phyloP scores from a whole-genome alignment of 2,329 filamentous ascomycete genomes.

The Myriosclerotinia curreyana region DNA sequence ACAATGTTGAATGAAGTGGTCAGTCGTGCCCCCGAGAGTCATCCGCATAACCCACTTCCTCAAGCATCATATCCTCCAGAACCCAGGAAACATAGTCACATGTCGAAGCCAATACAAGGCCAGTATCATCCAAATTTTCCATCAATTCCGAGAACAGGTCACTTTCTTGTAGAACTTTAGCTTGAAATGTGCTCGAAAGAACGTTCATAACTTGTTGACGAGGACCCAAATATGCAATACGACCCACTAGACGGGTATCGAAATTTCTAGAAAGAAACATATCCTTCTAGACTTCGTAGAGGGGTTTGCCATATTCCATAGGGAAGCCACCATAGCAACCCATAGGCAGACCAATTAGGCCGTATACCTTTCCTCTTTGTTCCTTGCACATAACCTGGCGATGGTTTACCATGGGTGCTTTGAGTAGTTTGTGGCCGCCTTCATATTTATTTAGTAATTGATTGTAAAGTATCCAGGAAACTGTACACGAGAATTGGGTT shows the following conservation, averaged over 20 bases:
- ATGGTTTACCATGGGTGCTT: constrained; percentile 33
- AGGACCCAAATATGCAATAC: constrained; percentile 20
- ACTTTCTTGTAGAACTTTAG: constrained; percentile 20
- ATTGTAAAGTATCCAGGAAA: constrained; percentile 29
- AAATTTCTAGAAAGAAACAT: constrained; percentile 34
- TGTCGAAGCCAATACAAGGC: background rate
- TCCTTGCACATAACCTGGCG: constrained; percentile 34
- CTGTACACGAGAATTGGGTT: background rate
- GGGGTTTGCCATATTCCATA: constrained; percentile 36
- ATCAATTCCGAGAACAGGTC: constrained; percentile 21
- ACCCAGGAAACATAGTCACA: constrained; percentile 13
- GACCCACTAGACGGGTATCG: constrained; percentile 18
- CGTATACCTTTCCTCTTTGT: constrained; percentile 38
- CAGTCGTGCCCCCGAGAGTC: background rate
- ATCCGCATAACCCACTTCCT: background rate
- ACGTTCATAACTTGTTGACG: no score
- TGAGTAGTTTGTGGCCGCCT: constrained; percentile 26
- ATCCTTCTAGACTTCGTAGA: constrained; percentile 36
- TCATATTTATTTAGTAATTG: constrained; percentile 25
- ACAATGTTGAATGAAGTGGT: background rate
- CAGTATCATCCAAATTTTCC: background rate
- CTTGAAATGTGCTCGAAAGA: background rate
- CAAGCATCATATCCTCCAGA: background rate
- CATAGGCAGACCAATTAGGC: constrained; percentile 35
- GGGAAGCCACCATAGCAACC: constrained; percentile 33